Conservation (phyloP, 805 yeast genomes). For the Wickerhamiella allomyrinae region DNA sequence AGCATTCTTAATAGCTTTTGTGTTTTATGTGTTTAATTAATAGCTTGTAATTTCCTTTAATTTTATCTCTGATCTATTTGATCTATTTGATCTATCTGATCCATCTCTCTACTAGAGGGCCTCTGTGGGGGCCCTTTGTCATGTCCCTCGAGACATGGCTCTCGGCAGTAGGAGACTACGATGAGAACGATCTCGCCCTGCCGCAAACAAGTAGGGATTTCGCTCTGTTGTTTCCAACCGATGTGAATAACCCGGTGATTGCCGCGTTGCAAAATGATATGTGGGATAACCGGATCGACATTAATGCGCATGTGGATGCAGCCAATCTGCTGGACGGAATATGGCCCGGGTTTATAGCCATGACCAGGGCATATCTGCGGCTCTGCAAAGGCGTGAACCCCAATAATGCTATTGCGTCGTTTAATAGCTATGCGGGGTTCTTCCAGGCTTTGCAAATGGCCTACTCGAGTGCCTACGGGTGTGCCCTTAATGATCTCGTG, state of each 20-base stretch:
- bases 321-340: constrained; percentile 24
- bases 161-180: background rate
- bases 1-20: too few relatives aligned
- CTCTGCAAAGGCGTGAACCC: constrained; percentile 41
- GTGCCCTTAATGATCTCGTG: constrained; percentile 13
- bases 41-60: too few relatives aligned
- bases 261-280: constrained; percentile 28
- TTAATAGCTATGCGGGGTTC: constrained; percentile 37
- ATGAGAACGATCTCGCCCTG: background rate
- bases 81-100: too few relatives aligned
- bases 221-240: constrained; percentile 19
- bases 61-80: too few relatives aligned
- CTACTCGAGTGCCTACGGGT: constrained; percentile 23
- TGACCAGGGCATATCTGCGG: constrained; percentile 34
- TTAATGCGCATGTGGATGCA: constrained; percentile 19
- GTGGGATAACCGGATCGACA: constrained; percentile 12
- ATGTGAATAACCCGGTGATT: constrained; percentile 24
- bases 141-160: constrained; percentile 2
- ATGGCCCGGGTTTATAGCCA: constrained; percentile 34
- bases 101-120: too few relatives aligned
- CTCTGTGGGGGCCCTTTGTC: too few relatives aligned
- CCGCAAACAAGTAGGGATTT: constrained; percentile 6
- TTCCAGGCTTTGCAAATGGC: constrained; percentile 30
- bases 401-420: constrained; percentile 34
- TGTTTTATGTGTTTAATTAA: too few relatives aligned